These are phyloP conservation scores for Epicoccum nigrum DNA, from an alignment of 2,329 filamentous ascomycete species.

Conservation along the genomic window DNA sequence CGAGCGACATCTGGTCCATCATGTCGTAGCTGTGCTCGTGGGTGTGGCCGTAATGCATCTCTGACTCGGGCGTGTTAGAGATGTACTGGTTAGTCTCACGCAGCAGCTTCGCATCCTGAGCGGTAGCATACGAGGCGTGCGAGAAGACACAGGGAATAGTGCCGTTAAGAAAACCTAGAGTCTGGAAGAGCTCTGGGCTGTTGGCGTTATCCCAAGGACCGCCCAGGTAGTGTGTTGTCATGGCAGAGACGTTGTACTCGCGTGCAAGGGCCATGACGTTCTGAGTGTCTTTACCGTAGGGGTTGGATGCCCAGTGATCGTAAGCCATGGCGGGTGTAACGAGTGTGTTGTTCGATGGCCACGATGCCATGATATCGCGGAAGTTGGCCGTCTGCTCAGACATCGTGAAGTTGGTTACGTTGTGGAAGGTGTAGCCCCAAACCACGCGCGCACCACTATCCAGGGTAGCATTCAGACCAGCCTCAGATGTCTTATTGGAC, in stretches of 20 bases:
- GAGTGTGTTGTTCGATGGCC: constrained; percentile 7
- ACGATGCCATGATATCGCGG: constrained; percentile 9
- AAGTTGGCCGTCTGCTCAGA: constrained; percentile 18
- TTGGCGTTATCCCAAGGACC: constrained; percentile 14
- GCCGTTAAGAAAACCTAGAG: constrained; percentile 47
- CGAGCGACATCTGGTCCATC: constrained; percentile 60
- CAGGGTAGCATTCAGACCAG: constrained; percentile 55
- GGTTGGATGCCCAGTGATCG: constrained; percentile 17
- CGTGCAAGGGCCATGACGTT: constrained; percentile 7
- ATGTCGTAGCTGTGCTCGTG: constrained; percentile 54
- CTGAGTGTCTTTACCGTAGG: constrained; percentile 5
- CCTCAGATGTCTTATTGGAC: constrained; percentile 51
- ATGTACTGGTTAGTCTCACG: constrained; percentile 60
- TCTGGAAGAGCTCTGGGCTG: constrained; percentile 26
- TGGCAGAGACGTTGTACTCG: constrained; percentile 36
- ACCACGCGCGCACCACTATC: constrained; percentile 50
- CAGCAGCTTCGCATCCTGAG: constrained; percentile 51
- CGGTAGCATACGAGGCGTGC: constrained; percentile 56
- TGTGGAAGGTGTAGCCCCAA: constrained; percentile 55
- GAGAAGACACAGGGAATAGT: constrained; percentile 59
- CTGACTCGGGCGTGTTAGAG: constrained; percentile 64
- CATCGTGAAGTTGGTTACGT: constrained; percentile 28
- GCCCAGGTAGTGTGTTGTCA: constrained; percentile 50
- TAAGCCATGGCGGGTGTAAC: constrained; percentile 20
- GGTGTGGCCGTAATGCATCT: constrained; percentile 64